Evolutionary conservation across 345 rosid species (phyloP).

Genomic region (Eucalyptus regnans): DNA sequence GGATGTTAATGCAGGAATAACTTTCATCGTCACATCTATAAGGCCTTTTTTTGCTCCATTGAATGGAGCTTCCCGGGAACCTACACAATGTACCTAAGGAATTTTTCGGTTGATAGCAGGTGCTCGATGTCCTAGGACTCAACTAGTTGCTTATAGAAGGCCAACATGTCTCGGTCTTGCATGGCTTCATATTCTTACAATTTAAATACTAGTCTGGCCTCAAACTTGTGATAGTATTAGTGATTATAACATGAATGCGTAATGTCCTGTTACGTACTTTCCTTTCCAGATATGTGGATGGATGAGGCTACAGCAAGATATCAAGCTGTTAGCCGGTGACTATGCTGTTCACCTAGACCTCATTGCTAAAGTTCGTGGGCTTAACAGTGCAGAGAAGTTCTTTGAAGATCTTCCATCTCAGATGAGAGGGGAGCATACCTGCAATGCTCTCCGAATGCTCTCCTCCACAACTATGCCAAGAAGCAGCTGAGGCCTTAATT

Average conservation of each 20-base stretch:
- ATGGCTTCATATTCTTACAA: not conserved
- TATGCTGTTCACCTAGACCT: conserved; percentile 88
- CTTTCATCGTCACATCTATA: not conserved
- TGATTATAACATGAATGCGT: not conserved
- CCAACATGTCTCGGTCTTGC: not conserved
- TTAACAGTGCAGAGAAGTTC: conserved; percentile 79
- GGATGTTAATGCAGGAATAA: not conserved
- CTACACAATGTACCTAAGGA: not conserved
- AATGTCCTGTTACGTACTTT: not conserved
- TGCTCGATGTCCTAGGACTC: not conserved
- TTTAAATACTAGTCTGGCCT: not conserved
- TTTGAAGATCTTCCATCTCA: conserved; percentile 73
- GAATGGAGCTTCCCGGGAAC: not conserved
- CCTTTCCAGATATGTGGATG: conserved; percentile 73
- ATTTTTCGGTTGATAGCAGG: not conserved
- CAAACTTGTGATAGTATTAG: not conserved
- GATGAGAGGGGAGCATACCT: conserved; percentile 51
- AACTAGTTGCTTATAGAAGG: not conserved
- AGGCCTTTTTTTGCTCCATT: not conserved
- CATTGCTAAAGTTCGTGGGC: conserved; percentile 67
- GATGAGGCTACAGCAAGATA: conserved; percentile 67
- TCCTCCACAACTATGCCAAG: conserved; percentile 72
- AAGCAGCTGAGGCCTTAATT: conserved; percentile 58
- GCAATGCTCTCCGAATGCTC: conserved; percentile 80
- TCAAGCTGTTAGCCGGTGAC: conserved; percentile 72